phyloP scores from a whole-genome alignment of 192 early-diverging fungal species.

The Coemansia sp. region DNA sequence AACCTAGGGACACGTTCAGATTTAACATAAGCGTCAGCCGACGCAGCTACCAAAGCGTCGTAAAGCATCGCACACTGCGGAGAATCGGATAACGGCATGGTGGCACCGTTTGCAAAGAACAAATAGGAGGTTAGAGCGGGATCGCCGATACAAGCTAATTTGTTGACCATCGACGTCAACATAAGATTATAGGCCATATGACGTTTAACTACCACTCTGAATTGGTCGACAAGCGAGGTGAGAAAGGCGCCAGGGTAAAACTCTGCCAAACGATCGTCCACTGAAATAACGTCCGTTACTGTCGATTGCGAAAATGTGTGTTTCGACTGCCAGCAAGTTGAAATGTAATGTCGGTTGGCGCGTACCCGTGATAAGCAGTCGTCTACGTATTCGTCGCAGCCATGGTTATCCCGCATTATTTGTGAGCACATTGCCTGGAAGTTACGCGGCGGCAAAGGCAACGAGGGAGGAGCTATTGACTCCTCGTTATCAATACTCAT shows the following conservation, averaged over 20 bases:
- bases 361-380: constrained; percentile 33
- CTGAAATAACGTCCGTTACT: background rate
- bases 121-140: constrained; percentile 39
- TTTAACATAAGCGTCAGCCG: constrained; percentile 54
- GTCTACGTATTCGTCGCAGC: constrained; percentile 50
- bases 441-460: background rate
- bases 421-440: constrained; percentile 25
- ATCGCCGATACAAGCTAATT: constrained; percentile 59
- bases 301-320: background rate
- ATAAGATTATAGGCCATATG: constrained; percentile 65
- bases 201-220: constrained; percentile 49
- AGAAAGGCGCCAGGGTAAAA: constrained; percentile 64
- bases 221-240: constrained; percentile 51
- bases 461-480: no score
- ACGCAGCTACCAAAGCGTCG: constrained; percentile 36
- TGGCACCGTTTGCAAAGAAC: constrained; percentile 45
- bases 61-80: constrained; percentile 19
- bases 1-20: constrained; percentile 44
- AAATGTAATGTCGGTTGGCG: constrained; percentile 9
- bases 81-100: background rate
- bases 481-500: constrained; percentile 23
- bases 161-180: constrained; percentile 62
- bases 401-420: constrained; percentile 39
- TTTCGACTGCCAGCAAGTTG: constrained; percentile 15
- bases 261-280: constrained; percentile 10